Base-by-base conservation (phyloP, 176 grass and related monocot genomes). In the Avena sativa region DNA sequence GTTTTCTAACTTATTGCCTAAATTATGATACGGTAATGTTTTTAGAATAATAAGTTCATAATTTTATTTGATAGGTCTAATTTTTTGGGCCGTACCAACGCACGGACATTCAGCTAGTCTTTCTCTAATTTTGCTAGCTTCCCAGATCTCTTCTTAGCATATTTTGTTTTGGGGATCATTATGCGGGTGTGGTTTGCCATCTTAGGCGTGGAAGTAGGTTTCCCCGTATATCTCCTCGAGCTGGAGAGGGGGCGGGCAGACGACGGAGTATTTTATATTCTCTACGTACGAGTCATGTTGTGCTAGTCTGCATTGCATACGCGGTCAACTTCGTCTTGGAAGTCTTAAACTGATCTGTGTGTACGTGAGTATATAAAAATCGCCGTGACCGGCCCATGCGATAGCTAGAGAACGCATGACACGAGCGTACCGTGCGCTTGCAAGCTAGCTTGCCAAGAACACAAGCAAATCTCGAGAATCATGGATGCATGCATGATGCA, bases 381-480 rank as follows among this genome's bases (percentile, higher is more conserved):
- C 64, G 16, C 64, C 28, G 64, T 30, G 14, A 67, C 64, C 26
- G 61, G 61, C 61, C 60, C 12, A 30, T 1, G 21, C 59, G 11
- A 57, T 12, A 7, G 0, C 9, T 26, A 32, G 12, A 66, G 63
- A 66, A 66, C 26, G 60, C 60, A 71, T 17, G 68, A 46, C 34
- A 43, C 4, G 71, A 5, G 40, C 46, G 76, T 49, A 71, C 64
- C 71, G 51, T 68, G n/a, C 9, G 36, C 40, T 61, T 50, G 40
- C 66, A 81, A 28, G 28, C 28, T 28, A 81, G 53, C 23, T 87
- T 87, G 85, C 85, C 78, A 65, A 74, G 78, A 75, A 87, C 86
- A 81, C 85, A 87, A 87, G 85, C 73, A 34, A 86, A 71, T 59
- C 73, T 52, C 74, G 44, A 87, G 56, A 82, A 58, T 76, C 82